Evolutionary conservation across 2,329 filamentous ascomycete species (phyloP), one percentile per base, ranked within the genome.

Genomic region (Hymenoscyphus albidus): DNA sequence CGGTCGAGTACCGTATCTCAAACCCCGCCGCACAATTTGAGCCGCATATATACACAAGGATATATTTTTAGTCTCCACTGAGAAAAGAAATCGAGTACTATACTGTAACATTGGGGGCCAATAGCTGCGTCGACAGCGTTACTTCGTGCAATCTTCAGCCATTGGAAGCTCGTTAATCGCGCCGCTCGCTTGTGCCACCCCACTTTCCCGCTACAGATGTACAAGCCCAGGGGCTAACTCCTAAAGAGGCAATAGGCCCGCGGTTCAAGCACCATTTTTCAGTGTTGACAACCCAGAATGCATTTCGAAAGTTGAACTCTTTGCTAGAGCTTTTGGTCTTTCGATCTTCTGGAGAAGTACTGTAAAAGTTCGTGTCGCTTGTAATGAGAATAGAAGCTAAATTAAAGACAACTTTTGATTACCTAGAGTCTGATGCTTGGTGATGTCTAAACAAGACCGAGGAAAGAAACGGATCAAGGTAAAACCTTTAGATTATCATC

Each of bases 171-270:
- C 44, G 44, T 7, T 18, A 51, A 27, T 18, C 44, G 18, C 18
- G 44, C 44, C 42, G 18, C 44, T 51, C 44, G 44, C 44, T 51
- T 51, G 44, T 51, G 22, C 44, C 9, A 16, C 16, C 44, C 44
- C 44, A 51, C n/a, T 27, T 51, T 51, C 44, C 44, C 18, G 44
- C 44, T 51, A 51, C 44, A 51, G n/a, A 51, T 51, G 44, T 51
- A 51, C n/a, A 22, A 10, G 18, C n/a, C 18, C n/a, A 51, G 44
- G 44, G 44, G 44, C 0, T 12, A 10, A n/a, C 27, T 51, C 44
- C 18, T 27, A 10, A 27, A 12, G 18, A 16, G 7, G 5, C 27
- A 27, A 27, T 18, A 51, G 5, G 44, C 44, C 10, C 5, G 44
- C 18, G 44, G 22, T 51, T 51, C 44, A 22, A 51, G 6, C 44